phyloP scores from a whole-genome alignment of 2,329 filamentous ascomycete species.

The Penicillium fuscoglaucum region DNA sequence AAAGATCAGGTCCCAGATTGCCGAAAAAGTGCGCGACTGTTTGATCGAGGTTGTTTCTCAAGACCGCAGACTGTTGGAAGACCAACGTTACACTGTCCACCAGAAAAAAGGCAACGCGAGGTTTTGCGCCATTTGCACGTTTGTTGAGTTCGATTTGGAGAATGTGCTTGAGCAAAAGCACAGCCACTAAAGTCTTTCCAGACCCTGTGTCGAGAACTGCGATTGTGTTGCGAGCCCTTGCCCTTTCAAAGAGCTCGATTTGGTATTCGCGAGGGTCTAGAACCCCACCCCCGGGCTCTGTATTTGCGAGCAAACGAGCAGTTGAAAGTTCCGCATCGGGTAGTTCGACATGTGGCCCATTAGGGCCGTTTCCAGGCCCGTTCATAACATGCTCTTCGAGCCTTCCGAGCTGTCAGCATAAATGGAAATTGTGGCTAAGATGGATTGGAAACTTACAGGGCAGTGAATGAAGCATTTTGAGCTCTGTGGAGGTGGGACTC shows the following conservation, averaged over 20 bases:
- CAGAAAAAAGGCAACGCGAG: constrained; percentile 79
- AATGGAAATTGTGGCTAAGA: not conserved
- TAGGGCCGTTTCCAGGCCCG: constrained; percentile 41
- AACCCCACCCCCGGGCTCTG: constrained; percentile 61
- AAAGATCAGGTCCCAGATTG: constrained; percentile 61
- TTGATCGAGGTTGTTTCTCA: constrained; percentile 78
- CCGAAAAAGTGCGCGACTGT: constrained; percentile 74
- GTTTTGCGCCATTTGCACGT: constrained; percentile 59
- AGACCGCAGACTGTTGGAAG: constrained; percentile 81
- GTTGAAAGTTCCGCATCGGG: constrained; percentile 54
- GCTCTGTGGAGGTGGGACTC: constrained; percentile 28
- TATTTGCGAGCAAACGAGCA: constrained; percentile 54
- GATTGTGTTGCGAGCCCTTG: constrained; percentile 82
- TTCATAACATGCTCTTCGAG: constrained; percentile 46
- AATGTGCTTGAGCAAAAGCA: constrained; percentile 73
- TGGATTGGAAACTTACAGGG: constrained; percentile 37
- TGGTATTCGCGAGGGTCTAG: constrained; percentile 86
- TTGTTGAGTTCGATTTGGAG: constrained; percentile 75
- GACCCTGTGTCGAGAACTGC: constrained; percentile 89
- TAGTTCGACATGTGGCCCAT: not conserved
- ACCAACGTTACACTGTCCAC: constrained; percentile 88
- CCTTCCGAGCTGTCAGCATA: constrained; percentile 24
- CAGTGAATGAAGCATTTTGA: constrained; percentile 54
- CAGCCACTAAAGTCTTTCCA: constrained; percentile 95
- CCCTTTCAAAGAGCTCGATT: constrained; percentile 82